A percentile compares a stretch with the other conserved stretches of the same genome.
Conservation (phyloP, 495 filamentous ascomycete species). For the Xylaria palmicola region DNA sequence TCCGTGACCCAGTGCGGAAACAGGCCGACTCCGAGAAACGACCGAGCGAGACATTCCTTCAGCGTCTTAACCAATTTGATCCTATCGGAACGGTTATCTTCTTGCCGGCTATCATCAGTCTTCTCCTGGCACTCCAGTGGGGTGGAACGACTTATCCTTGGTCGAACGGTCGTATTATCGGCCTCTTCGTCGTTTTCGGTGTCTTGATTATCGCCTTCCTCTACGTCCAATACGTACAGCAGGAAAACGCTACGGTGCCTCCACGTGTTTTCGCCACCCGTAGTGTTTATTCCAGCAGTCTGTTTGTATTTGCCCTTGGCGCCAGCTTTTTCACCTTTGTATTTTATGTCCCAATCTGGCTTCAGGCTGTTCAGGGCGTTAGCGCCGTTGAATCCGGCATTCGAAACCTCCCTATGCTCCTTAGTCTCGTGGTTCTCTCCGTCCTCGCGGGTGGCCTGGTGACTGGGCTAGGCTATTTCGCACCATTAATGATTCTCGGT, state of each 20-base stretch:
- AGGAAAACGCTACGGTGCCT: slow-evolving; percentile 70
- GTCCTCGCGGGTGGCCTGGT: slow-evolving; percentile 61
- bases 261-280: slow-evolving; percentile 67
- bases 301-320: slow-evolving; percentile 56
- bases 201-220: slow-evolving; percentile 64
- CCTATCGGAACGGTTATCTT: slow-evolving; percentile 63
- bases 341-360: slow-evolving; percentile 82
- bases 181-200: slow-evolving; percentile 66
- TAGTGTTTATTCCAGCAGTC: slow-evolving; percentile 45
- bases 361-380: slow-evolving; percentile 78
- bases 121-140: slow-evolving; percentile 84
- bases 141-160: slow-evolving; percentile 71
- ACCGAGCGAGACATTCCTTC: slow-evolving; percentile 31
- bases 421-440: slow-evolving; percentile 59
- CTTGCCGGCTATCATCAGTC: slow-evolving; percentile 55
- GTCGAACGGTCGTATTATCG: slow-evolving; percentile 65
- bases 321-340: slow-evolving; percentile 61
- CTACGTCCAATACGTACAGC: slow-evolving; percentile 57
- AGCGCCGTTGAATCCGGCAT: slow-evolving; percentile 73
- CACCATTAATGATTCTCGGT: slow-evolving; percentile 50
- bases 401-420: slow-evolving; percentile 71
- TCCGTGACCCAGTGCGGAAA: slow-evolving; percentile 18
- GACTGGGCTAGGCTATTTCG: slow-evolving; percentile 56
- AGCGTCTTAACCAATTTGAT: slow-evolving; percentile 62
- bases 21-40: not conserved